Conservation (phyloP, 371 early-diverging fungal species). For the Apophysomyces elegans region DNA sequence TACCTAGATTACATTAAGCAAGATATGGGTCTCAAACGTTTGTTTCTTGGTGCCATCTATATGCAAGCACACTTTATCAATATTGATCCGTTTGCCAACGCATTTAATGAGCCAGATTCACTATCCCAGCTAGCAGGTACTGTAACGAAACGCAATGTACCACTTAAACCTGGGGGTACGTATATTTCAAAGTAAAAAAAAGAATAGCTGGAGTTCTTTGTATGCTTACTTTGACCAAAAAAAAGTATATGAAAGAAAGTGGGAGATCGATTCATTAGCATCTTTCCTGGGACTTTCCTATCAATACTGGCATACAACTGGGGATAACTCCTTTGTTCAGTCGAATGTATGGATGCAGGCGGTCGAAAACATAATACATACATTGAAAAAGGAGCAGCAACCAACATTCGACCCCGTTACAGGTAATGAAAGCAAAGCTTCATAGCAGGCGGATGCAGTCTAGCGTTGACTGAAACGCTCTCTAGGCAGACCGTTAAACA, state of each 20-base stretch:
- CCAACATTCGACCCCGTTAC: conserved; percentile 43
- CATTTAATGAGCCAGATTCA: conserved; percentile 44
- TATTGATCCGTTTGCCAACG: conserved; percentile 55
- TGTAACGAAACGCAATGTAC: conserved; percentile 3
- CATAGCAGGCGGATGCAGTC: not conserved
- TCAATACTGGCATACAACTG: conserved; percentile 47
- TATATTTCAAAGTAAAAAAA: not conserved
- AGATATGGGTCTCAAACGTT: conserved; percentile 41
- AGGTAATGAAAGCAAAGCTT: conserved; percentile 22
- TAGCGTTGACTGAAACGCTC: not conserved
- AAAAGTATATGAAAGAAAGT: conserved; percentile 52
- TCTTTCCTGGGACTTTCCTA: conserved; percentile 56
- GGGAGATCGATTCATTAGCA: conserved; percentile 60
- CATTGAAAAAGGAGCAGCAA: conserved; percentile 37
- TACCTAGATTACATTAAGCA: conserved; percentile 52
- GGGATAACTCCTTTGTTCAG: conserved; percentile 40
- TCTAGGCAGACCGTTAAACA: conserved; percentile 27
- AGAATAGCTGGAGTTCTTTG: not conserved
- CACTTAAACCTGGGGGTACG: conserved; percentile 22
- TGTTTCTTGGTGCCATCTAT: conserved; percentile 57
- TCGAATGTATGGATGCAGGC: conserved; percentile 46
- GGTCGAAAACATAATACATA: conserved; percentile 31
- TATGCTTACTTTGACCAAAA: not conserved
- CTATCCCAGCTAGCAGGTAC: conserved; percentile 3
- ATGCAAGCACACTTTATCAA: conserved; percentile 61